Evolutionary conservation across 768 basidiomycete species (phyloP).

Genomic region (Infundibulicybe gibba): DNA sequence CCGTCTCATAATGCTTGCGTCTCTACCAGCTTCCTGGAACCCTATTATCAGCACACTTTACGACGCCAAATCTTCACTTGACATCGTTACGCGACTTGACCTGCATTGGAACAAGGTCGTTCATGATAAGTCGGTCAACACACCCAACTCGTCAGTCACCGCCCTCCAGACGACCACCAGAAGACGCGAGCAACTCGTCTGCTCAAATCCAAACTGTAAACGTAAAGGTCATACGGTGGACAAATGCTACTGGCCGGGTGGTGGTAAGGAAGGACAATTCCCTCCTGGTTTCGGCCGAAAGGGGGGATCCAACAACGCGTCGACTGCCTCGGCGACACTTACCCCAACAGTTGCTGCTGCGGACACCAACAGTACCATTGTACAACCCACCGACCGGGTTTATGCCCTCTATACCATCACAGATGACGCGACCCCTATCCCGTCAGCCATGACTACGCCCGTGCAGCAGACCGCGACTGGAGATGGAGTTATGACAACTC

Average conservation of each 20-base stretch:
- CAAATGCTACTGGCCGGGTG: conserved; percentile 7
- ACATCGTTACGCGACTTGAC: conserved; percentile 7
- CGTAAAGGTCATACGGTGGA: conserved; percentile 2
- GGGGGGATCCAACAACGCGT: no score
- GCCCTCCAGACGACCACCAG: neutral
- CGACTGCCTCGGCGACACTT: no score
- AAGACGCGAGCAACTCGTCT: neutral
- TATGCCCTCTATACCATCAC: no score
- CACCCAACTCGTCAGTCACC: neutral
- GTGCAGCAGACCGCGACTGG: no score
- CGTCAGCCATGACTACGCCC: no score
- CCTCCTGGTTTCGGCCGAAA: conserved; percentile 9
- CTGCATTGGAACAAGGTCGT: conserved; percentile 5
- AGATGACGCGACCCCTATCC: no score
- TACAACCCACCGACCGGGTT: no score
- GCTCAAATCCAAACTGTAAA: conserved; percentile 5
- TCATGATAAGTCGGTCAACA: neutral
- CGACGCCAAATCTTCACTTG: conserved; percentile 1
- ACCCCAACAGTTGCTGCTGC: neutral
- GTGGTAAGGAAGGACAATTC: conserved; percentile 9
- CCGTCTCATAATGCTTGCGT: conserved; percentile 13
- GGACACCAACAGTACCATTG: no score
- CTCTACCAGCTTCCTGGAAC: conserved; percentile 18
- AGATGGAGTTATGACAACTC: no score
- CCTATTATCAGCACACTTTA: conserved; percentile 11